phyloP scores from a whole-genome alignment of 805 yeast species.

The Starmerella sirachaensis region DNA sequence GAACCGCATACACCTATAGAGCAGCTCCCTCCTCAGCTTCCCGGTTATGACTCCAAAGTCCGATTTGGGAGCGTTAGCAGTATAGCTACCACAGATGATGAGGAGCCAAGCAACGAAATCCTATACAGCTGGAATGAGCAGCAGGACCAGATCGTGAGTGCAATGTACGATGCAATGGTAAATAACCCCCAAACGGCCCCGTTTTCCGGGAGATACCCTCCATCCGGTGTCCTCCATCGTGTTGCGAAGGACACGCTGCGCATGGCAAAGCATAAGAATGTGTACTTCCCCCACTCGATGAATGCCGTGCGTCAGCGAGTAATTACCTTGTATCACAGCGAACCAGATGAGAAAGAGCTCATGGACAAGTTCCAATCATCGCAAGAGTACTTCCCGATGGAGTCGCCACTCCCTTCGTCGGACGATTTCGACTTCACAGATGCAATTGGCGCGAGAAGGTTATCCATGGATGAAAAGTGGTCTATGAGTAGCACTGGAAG shows the following conservation, averaged over 20 bases:
- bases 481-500: neutral
- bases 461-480: slow-evolving; percentile 14
- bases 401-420: neutral
- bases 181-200: slow-evolving; percentile 56
- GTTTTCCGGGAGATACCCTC: slow-evolving; percentile 52
- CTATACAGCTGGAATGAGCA: slow-evolving; percentile 23
- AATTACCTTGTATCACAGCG: slow-evolving; percentile 19
- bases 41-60: slow-evolving; percentile 13
- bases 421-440: slow-evolving; percentile 17
- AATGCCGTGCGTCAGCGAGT: slow-evolving; percentile 27
- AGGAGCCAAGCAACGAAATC: slow-evolving; percentile 16
- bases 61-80: slow-evolving; percentile 25
- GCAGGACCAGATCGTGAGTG: slow-evolving; percentile 36
- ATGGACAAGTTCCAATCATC: slow-evolving; percentile 8
- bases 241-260: slow-evolving; percentile 46
- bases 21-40: slow-evolving; percentile 17
- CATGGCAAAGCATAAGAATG: slow-evolving; percentile 22
- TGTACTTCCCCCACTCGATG: slow-evolving; percentile 26
- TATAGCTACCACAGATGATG: slow-evolving; percentile 25
- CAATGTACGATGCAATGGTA: slow-evolving; percentile 38
- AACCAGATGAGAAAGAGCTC: slow-evolving; percentile 4
- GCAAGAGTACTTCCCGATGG: slow-evolving; percentile 11
- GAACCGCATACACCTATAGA: slow-evolving; percentile 23
- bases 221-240: slow-evolving; percentile 50
- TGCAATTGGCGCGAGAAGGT: slow-evolving; percentile 7